Evolutionary conservation across 192 early-diverging fungal species (phyloP), one percentile per base, ranked within the genome.

Genomic region (Coemansia asiatica): DNA sequence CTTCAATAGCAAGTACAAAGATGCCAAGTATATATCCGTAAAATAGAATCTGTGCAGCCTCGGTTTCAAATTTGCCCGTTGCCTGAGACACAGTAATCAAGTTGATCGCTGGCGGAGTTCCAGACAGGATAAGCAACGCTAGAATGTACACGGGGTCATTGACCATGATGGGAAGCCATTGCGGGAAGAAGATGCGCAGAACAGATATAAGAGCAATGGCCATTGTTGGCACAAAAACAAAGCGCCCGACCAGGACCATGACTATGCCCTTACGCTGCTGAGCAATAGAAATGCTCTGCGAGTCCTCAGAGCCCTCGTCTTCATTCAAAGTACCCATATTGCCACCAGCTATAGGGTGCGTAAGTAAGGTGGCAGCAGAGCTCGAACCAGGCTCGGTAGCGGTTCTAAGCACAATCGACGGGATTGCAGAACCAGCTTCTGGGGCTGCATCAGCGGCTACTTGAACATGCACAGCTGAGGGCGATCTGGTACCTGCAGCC

Each of bases 71-170:
- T 65, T 86, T 82, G 8, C 87, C 87, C 28, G 85, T 86, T 23
- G 88, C 86, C 72, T 88, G 87, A 48, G 85, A 83, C 21, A 90
- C 84, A n/a, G 89, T 89, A 16, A 86, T 84, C 25, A 90, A 76
- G 38, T 88, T 90, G 58, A 91, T 86, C 0, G 90, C 90, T 2
- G 90, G 88, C 3, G 90, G 90, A 16, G 84, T 85, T 35, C 84
- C 79, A 0, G 85, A 84, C 33, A 91, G 56, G 15, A 91, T 71
- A 6, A 91, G 77, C 56, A 90, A 72, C 28, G 83, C 79, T 47
- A 88, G 61, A 1, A 86, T 74, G 57, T 90, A 89, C 15, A 89
- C 83, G 0, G 90, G 90, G 56, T 91, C 90, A 31, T 66, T 68
- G 13, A 67, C 77, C 60, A 88, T 71, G 56, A 83, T 74, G 0